Evolutionary conservation across 805 yeast genomes (phyloP), one percentile per base, ranked within the genome.

Genomic region (Spathaspora passalidarum): DNA sequence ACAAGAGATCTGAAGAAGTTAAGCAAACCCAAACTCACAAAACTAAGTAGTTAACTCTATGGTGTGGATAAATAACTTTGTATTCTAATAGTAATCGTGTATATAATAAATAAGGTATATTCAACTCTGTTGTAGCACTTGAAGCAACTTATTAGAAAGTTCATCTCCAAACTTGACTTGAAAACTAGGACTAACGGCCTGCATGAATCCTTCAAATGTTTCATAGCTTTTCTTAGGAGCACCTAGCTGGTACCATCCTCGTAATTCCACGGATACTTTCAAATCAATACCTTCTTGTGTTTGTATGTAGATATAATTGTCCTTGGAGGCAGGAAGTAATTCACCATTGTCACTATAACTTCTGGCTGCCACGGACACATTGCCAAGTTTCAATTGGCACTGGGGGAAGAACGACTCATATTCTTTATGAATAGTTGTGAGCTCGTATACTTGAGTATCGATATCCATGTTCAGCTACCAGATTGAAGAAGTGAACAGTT

Each of bases 131-230:
- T 32, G 22, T 20, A 38, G 22, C 13, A 55, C 41, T 23, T 48
- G 38, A 7, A 43, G 45, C 23, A 66, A 47, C 47, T 53, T 58
- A 5, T 40, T 42, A 4, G 57, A 25, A 21, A 66, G 49, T 32
- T 46, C 48, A 19, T 47, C 34, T 21, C 55, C 57, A 42, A 63
- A 65, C 9, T 35, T 32, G 2, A 26, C 13, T 21, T 53, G 54
- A 46, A 66, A 66, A 3, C 46, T 40, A 2, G 57, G 56, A 7
- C 66, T 59, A 4, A 48, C 32, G 2, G 36, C 42, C 61, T 59
- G 57, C 66, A 66, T 62, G 20, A 66, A 48, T 29, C 61, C 50
- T 46, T 66, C 71, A 43, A 66, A 66, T 0, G 71, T 64, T 43
- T 65, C 69, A 41, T 47, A 62, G 34, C 47, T 40, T 20, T 40